Base-by-base conservation (phyloP, 306 rosid genomes). In the Macrotyloma uniflorum region DNA sequence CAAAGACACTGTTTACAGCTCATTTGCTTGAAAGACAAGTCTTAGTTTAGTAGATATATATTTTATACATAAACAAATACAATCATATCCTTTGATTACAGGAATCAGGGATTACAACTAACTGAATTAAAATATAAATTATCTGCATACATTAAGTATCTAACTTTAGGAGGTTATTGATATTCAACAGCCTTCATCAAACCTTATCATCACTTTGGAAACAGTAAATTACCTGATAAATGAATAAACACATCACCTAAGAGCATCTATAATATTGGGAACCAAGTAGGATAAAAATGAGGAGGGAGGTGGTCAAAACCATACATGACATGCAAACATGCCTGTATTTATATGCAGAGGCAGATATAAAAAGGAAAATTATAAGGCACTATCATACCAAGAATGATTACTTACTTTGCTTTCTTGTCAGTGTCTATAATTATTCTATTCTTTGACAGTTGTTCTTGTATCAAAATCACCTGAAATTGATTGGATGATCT, bases 381-480 rank as follows among this genome's bases (percentile, higher is more conserved):
- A 76, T 18, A 71, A 78, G 76, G 55, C 53, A 78, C 18, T 53
- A 26, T 19, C 40, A 33, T 33, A 50, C 72, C 36, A 66, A 67
- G 49, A 64, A 75, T 33, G 74, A 47, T 53, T 45, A 82, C 98
- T 86, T 78, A 93, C 98, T 94, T 94, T 81, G 90, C 86, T 85
- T 90, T 94, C 86, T 92, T 90, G 92, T 94, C 98, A 3, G 75
- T 87, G 18, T 90, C 98, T 81, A 94, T 85, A 75, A 94, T 94
- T 70, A 94, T 94, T 88, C 97, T 88, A 66, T 94, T 94, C 81
- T 94, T 94, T 6, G 96, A 94, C 75, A 94, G 94, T 51, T 94
- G 98, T 73, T 94, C 98, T 81, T 94, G 98, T 82, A 94, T 94
- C 78, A 94, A 83, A 74, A 94, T 72, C 35, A 92, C 98, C 98